Evolutionary conservation across 306 rosid genomes (phyloP).

Genomic region (Biancaea sappan): DNA sequence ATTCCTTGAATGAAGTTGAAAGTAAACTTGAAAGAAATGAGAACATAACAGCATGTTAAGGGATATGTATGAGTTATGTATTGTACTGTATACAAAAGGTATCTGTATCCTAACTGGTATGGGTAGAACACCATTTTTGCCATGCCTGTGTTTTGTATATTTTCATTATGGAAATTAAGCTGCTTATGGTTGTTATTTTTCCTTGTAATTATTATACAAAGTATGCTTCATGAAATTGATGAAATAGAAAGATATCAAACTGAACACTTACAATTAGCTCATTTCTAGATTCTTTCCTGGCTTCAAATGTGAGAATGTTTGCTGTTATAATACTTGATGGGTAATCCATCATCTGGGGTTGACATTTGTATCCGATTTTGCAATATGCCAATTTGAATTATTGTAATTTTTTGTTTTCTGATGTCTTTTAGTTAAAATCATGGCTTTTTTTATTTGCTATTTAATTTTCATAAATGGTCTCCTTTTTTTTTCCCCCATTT

Average conservation of each 20-base stretch:
- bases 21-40: too few relatives aligned
- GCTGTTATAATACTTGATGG: slow-evolving; percentile 5
- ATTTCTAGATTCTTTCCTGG: slow-evolving; percentile 13
- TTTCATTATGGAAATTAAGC: not conserved
- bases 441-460: not conserved
- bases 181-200: not conserved
- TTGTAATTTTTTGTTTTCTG: not conserved
- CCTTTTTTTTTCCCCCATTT: not conserved
- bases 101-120: too few relatives aligned
- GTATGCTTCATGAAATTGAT: slow-evolving; percentile 13
- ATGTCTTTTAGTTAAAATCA: not conserved
- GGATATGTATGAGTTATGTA: too few relatives aligned
- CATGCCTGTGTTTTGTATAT: too few relatives aligned
- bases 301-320: slow-evolving; percentile 14
- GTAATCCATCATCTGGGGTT: slow-evolving; percentile 13
- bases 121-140: too few relatives aligned
- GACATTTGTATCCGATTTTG: slow-evolving; percentile 4
- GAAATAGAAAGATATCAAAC: slow-evolving; percentile 18
- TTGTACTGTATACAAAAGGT: too few relatives aligned
- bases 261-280: slow-evolving; percentile 10
- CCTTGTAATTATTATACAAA: not conserved
- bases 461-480: slow-evolving; percentile 26
- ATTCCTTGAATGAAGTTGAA: too few relatives aligned
- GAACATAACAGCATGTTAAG: too few relatives aligned
- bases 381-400: not conserved